Evolutionary conservation across 1,284 basidiomycete genomes (phyloP).

Genomic region (Tetrapyrgos nigripes): DNA sequence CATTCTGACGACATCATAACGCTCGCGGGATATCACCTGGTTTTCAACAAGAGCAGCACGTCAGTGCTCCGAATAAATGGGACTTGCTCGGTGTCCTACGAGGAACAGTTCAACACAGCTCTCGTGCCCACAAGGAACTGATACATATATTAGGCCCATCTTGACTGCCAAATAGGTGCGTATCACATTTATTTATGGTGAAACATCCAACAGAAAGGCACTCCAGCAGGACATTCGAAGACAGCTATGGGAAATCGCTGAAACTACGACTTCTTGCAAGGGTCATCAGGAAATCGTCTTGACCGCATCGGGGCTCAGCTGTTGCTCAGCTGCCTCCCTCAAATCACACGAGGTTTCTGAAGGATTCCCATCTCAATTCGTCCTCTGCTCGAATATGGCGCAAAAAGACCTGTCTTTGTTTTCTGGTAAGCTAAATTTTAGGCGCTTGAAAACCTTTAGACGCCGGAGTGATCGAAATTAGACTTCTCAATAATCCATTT

Average conservation of each 20-base stretch:
- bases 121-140: too few species aligned
- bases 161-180: too few species aligned
- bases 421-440: background rate
- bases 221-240: background rate
- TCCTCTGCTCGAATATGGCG: too few species aligned
- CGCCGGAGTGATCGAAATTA: conserved; percentile 2
- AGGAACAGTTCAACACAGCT: too few species aligned
- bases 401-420: background rate
- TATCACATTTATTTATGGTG: too few species aligned
- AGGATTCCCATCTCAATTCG: background rate
- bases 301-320: too few species aligned
- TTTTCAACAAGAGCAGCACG: too few species aligned
- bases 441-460: background rate
- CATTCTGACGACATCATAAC: too few species aligned
- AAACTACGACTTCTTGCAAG: background rate
- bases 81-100: too few species aligned
- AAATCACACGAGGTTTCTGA: background rate
- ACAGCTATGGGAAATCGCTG: background rate
- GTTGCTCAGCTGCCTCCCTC: background rate
- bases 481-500: background rate
- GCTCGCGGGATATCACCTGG: too few species aligned
- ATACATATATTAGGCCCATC: too few species aligned
- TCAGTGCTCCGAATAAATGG: too few species aligned
- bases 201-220: background rate
- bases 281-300: background rate